phyloP scores from a whole-genome alignment of 78 protist species.

The Guillardia theta region DNA sequence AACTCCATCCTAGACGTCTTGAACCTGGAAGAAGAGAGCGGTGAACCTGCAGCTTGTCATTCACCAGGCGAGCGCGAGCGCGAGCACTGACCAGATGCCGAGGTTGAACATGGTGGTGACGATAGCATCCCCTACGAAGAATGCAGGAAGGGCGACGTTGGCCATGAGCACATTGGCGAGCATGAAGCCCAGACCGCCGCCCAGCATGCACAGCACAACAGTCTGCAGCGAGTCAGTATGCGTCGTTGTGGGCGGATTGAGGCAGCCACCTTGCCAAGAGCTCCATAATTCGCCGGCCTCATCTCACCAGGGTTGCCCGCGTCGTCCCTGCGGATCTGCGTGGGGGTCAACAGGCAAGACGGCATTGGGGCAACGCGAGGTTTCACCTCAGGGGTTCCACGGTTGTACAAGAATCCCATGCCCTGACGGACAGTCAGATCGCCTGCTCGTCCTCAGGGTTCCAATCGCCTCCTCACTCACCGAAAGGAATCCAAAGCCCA shows the following conservation, averaged over 20 bases:
- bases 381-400: neutral
- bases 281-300: neutral
- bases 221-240: no score
- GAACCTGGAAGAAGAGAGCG: constrained; percentile 3
- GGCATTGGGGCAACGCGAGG: no score
- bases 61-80: neutral
- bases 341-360: no score
- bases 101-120: neutral
- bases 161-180: neutral
- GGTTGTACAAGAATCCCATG: constrained; percentile 17
- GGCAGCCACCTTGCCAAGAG: neutral
- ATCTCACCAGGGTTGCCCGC: neutral
- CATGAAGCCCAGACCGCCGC: neutral
- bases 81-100: neutral
- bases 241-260: no score
- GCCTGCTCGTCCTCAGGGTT: no score
- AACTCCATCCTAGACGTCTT: neutral
- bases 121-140: neutral
- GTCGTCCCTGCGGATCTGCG: neutral
- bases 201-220: neutral
- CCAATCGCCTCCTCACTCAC: no score
- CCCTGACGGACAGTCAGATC: no score
- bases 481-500: constrained; percentile 1
- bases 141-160: neutral
- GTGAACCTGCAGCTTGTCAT: neutral